Base-by-base conservation (phyloP, 1,284 basidiomycete genomes). In the Austroboletus novae-zelandiae region DNA sequence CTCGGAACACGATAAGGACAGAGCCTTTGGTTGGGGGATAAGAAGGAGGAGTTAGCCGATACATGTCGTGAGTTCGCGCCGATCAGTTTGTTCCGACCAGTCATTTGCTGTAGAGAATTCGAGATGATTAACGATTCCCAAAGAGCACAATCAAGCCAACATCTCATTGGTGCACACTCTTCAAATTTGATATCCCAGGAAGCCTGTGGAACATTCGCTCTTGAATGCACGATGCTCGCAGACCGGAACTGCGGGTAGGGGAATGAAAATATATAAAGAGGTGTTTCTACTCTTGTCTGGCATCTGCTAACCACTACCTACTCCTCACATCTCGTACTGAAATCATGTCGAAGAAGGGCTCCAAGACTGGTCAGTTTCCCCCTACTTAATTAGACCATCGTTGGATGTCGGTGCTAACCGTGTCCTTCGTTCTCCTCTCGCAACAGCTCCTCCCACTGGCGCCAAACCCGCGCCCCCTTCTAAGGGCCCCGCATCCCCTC, bases 171-270 rank as follows among this genome's bases (percentile, higher is more conserved):
- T 35, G 30, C 43, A 47, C 15, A 46, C n/a, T n/a, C 31, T 14
- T 17, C 35, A 10, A 36, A 50, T 54, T 45, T 48, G 30, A 48
- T 56, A 48, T 52, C 47, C 48, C 35, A 18, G 48, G 51, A 51
- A 42, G 42, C 34, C 15, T 34, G 45, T 47, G 52, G 58, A 56
- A 43, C 20, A 17, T 46, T 36, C 30, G 30, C 43, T 41, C 39
- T 48, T 17, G 47, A 51, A 45, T 40, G 42, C 45, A 49, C 47
- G 54, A 48, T 53, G 55, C 61, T 44, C 39, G 36, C 41, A 42
- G 45, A 56, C 53, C 56, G 54, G 52, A 52, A 53, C 51, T 56
- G 53, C 68, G 67, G 65, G 67, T 64, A 66, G 61, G 61, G 41
- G 53, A 23, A 51, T 43, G 51, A 43, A 46, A 20, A 36, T 44